These are phyloP conservation scores for Sequoiadendron giganteum DNA, from an alignment of 75 land plant species.

Conservation along the genomic window DNA sequence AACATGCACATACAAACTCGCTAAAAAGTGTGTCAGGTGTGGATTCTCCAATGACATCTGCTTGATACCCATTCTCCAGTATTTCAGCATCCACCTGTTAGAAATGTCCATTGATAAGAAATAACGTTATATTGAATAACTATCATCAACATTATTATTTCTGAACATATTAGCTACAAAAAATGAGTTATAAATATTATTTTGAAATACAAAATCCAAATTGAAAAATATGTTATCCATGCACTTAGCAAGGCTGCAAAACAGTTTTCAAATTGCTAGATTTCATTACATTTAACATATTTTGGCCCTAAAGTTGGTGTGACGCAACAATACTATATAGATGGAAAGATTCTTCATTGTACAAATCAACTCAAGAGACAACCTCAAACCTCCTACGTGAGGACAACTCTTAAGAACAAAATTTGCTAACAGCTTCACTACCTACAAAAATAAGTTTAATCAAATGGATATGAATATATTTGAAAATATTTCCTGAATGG, in stretches of 20 bases:
- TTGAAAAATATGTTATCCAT: not conserved
- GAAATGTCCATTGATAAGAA: slow-evolving; percentile 9
- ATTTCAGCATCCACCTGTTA: slow-evolving; percentile 54
- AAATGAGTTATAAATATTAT: not conserved
- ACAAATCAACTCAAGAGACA: not conserved
- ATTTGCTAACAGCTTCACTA: not conserved
- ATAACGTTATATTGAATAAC: not conserved
- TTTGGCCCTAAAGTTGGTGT: not conserved
- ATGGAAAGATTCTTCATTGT: not conserved
- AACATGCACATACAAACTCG: slow-evolving; percentile 76
- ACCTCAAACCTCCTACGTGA: not conserved
- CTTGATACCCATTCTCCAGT: slow-evolving; percentile 71
- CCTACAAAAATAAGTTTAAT: not conserved
- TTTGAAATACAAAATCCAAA: not conserved
- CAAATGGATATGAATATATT: not conserved
- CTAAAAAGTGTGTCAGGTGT: slow-evolving; percentile 83
- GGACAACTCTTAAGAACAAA: not conserved
- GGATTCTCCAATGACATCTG: slow-evolving; percentile 89
- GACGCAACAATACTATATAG: not conserved
- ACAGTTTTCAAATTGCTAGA: not conserved
- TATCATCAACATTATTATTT: not conserved
- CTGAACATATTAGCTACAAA: not conserved
- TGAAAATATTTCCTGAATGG: not conserved
- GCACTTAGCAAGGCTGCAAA: not conserved
- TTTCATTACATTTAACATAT: not conserved